phyloP scores from a whole-genome alignment of 2,329 filamentous ascomycete genomes.

The Dactylonectria macrodidyma region DNA sequence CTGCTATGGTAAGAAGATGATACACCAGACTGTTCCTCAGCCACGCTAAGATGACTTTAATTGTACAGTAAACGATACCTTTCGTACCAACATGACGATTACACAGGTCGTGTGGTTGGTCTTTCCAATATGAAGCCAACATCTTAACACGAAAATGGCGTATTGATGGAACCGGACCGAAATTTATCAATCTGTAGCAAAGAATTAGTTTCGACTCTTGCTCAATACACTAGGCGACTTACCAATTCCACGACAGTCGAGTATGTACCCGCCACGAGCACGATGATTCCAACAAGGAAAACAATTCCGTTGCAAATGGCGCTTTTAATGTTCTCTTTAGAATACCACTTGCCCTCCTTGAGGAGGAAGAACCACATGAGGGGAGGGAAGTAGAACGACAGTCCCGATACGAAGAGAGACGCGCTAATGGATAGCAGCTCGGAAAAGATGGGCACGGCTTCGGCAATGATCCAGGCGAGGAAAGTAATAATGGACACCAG shows the following conservation, averaged over 20 bases:
- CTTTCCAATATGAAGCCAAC: conserved; percentile 45
- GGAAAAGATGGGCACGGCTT: conserved; percentile 5
- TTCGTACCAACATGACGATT: no score
- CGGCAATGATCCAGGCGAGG: conserved; percentile 1
- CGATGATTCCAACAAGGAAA: not conserved
- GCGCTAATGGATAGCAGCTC: conserved; percentile 8
- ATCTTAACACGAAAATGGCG: not conserved
- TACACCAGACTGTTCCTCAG: no score
- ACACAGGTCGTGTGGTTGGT: not conserved
- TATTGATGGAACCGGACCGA: not conserved
- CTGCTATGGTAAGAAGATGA: no score
- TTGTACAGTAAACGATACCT: no score
- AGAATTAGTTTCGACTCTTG: not conserved
- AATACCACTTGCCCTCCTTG: conserved; percentile 7
- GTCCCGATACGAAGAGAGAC: not conserved
- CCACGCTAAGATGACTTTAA: no score
- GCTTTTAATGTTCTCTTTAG: not conserved
- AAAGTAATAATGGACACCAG: not conserved
- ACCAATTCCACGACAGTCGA: not conserved
- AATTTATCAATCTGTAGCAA: not conserved
- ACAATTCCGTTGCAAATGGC: conserved; percentile 5
- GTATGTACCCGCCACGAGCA: conserved; percentile 7
- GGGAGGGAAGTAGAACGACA: conserved; percentile 1
- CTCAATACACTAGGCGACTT: not conserved
- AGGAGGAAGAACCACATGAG: conserved; percentile 5